Percentiles rank a stretch among this genome's conserved stretches.
Evolutionary conservation across 441 rosid species (phyloP).

Genomic region (Gossypium schwendimanii): DNA sequence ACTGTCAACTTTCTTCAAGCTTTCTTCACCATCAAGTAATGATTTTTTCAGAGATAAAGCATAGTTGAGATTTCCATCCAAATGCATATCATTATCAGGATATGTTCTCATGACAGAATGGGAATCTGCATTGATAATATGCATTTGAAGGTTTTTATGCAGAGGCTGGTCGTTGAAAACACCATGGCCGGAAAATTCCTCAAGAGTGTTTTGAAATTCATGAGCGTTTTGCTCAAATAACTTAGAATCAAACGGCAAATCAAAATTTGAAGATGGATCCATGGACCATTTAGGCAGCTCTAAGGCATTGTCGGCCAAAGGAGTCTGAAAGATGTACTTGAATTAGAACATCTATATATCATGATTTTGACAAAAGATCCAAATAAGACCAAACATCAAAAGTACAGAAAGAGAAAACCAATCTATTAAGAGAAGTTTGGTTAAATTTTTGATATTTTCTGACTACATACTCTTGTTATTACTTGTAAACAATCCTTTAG

Average conservation of each 20-base stretch:
- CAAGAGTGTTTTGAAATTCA: slow-evolving; percentile 17
- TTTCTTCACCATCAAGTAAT: slow-evolving; percentile 51
- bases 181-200: slow-evolving; percentile 31
- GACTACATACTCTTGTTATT: not conserved
- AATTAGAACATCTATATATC: slow-evolving; percentile 19
- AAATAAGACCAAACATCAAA: slow-evolving; percentile 1
- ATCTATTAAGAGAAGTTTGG: not conserved
- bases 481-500: not conserved
- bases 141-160: slow-evolving; percentile 28
- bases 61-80: slow-evolving; percentile 37
- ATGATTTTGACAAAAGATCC: not conserved
- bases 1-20: slow-evolving; percentile 86
- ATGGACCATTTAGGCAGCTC: slow-evolving; percentile 29
- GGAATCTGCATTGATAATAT: slow-evolving; percentile 29
- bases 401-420: not conserved
- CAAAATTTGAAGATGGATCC: slow-evolving; percentile 37
- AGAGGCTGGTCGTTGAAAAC: slow-evolving; percentile 35
- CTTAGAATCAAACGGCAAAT: slow-evolving; percentile 35
- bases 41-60: slow-evolving; percentile 36
- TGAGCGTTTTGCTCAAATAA: slow-evolving; percentile 43
- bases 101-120: slow-evolving; percentile 23
- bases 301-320: slow-evolving; percentile 29
- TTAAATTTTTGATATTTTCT: not conserved
- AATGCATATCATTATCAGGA: slow-evolving; percentile 28
- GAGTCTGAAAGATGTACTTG: slow-evolving; percentile 31